Base-by-base conservation (phyloP, 768 basidiomycete genomes). In the Mycena latifolia region DNA sequence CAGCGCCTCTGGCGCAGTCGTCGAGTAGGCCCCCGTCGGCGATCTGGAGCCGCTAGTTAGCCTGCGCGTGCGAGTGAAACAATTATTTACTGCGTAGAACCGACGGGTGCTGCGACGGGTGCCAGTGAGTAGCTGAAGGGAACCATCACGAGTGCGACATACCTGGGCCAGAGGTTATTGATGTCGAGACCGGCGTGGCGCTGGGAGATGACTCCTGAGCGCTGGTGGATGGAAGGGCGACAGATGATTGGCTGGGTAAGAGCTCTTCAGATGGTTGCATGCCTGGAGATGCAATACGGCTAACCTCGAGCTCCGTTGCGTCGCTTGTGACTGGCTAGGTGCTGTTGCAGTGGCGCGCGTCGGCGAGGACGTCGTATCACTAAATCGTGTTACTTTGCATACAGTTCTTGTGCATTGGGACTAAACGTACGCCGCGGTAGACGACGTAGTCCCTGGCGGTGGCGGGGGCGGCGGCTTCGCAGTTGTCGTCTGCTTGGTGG, bases 291-390 rank as follows among this genome's bases (percentile, higher is more conserved):
- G 10, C 14, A 29, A 27, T n/a, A 14, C 27, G 1, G 18, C n/a
- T 22, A 48, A 63, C 54, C 61, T 63, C 61, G 54, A 47, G 15
- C 43, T 55, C 35, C 33, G 51, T 14, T 37, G 37, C 10, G 37
- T 12, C 43, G 22, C 33, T 20, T 43, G n/a, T 17, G 60, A 31
- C 12, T 17, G 27, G 24, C 24, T 54, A 20, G 37, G 6, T 17
- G 31, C 11, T 27, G 46, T 25, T 15, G 18, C 46, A 47, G 24
- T 25, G 8, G 46, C 27, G 4, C n/a, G n/a, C n/a, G n/a, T n/a
- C n/a, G n/a, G n/a, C n/a, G 25, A 27, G 27, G 25, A 48, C 11
- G 41, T 43, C 3, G 12, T n/a, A n/a, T n/a, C 4, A 5, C 41
- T 43, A 43, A 43, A 43, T 5, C 20, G 20, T 3, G n/a, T n/a